Evolutionary conservation across 352 stramenopile species (phyloP).

Genomic region (Globisporangium splendens): DNA sequence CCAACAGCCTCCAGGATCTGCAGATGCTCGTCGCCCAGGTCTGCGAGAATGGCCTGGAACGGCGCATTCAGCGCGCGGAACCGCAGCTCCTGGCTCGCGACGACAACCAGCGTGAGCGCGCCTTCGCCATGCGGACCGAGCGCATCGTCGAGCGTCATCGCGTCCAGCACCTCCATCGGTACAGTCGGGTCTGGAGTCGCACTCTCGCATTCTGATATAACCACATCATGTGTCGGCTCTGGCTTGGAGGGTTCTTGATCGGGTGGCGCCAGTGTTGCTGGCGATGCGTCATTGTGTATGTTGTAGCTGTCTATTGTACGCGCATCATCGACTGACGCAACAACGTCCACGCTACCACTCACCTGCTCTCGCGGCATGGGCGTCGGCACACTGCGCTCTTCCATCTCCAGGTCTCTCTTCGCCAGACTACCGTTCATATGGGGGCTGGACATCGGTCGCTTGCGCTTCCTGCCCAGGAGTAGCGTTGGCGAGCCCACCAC

Average conservation of each 20-base stretch:
- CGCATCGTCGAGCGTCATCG: slow-evolving; percentile 10
- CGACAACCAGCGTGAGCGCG: slow-evolving; percentile 22
- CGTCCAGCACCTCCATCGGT: neutral
- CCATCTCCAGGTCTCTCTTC: neutral
- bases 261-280: neutral
- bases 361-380: neutral
- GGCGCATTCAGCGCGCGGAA: slow-evolving; percentile 69
- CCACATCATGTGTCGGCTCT: neutral
- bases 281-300: neutral
- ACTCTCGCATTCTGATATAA: neutral
- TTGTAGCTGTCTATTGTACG: slow-evolving; percentile 4
- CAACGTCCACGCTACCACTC: neutral
- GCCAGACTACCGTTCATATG: neutral
- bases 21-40: slow-evolving; percentile 61
- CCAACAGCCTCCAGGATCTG: slow-evolving; percentile 66
- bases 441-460: slow-evolving; percentile 25
- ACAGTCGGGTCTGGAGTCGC: neutral
- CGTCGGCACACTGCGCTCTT: neutral
- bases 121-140: neutral
- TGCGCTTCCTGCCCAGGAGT: slow-evolving; percentile 46
- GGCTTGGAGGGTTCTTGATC: neutral
- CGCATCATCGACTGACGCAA: no score
- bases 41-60: slow-evolving; percentile 50
- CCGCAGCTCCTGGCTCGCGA: slow-evolving; percentile 63
- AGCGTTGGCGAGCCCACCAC: no score